Percentiles rank a stretch among this genome's conserved stretches.
Conservation (phyloP, 2,329 filamentous ascomycete genomes). For the Colletotrichum cuscutae region DNA sequence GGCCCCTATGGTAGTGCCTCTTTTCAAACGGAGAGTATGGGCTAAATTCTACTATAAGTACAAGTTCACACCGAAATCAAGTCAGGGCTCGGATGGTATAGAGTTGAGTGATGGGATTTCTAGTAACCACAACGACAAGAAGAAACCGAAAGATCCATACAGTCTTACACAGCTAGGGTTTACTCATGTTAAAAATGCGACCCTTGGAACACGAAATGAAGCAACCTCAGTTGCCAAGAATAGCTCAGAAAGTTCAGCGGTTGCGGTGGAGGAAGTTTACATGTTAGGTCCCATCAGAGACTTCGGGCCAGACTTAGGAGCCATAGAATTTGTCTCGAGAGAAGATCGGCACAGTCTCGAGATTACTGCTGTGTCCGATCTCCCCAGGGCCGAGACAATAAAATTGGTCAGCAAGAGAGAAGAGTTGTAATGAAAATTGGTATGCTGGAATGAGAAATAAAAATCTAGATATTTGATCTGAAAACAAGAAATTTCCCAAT, state of each 20-base stretch:
- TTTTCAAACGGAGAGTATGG: constrained; percentile 40
- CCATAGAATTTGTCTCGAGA: too few species aligned
- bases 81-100: constrained; percentile 25
- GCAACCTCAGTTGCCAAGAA: too few species aligned
- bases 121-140: neutral
- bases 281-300: too few species aligned
- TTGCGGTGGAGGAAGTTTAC: too few species aligned
- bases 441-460: neutral
- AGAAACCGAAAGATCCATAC: constrained; percentile 37
- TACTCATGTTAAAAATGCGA: constrained; percentile 5
- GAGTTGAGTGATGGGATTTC: constrained; percentile 25
- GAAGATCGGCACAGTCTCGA: too few species aligned
- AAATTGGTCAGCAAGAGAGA: too few species aligned
- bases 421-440: neutral
- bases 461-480: neutral
- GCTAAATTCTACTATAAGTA: neutral
- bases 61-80: constrained; percentile 13
- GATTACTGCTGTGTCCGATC: too few species aligned
- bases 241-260: too few species aligned
- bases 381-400: too few species aligned
- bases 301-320: too few species aligned
- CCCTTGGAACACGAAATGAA: too few species aligned
- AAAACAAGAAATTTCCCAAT: neutral
- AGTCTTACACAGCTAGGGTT: constrained; percentile 37
- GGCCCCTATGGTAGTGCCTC: neutral